Conservation (phyloP, 2,329 filamentous ascomycete genomes). For the Cytospora piceae region DNA sequence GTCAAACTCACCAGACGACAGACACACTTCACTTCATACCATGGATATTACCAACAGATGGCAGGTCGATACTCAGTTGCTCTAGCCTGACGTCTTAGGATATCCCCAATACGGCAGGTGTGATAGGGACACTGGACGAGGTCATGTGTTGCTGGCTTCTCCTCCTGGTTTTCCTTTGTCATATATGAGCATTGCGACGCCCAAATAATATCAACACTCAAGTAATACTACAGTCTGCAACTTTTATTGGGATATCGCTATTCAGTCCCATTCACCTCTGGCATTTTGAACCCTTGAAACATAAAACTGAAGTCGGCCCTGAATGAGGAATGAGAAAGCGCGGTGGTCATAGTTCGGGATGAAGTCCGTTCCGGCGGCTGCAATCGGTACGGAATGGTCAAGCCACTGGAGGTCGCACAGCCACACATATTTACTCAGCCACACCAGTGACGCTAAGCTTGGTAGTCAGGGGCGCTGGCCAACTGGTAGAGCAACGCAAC, state of each 20-base stretch:
- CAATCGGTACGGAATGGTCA: not conserved
- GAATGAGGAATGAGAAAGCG: not conserved
- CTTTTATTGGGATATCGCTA: not conserved
- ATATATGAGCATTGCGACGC: not conserved
- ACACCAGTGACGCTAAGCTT: constrained; percentile 7
- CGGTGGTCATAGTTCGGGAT: not conserved
- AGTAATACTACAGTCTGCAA: not conserved
- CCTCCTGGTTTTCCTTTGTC: not conserved
- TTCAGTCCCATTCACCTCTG: not conserved
- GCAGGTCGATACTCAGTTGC: constrained; percentile 4
- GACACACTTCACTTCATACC: no score
- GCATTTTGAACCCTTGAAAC: not conserved
- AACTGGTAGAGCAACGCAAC: constrained; percentile 15
- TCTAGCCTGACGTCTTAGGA: not conserved
- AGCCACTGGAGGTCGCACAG: not conserved
- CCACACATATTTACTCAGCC: constrained; percentile 14
- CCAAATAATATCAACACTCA: not conserved
- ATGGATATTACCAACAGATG: not conserved
- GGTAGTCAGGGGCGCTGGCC: constrained; percentile 23
- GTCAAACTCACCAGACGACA: not conserved
- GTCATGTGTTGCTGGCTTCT: not conserved
- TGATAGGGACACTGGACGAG: constrained; percentile 9
- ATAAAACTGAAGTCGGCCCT: not conserved
- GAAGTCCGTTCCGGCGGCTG: not conserved
- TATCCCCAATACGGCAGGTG: constrained; percentile 7